These are phyloP conservation scores for Apiospora rasikravindrae DNA, from an alignment of 2,329 filamentous ascomycete species.

Conservation along the genomic window DNA sequence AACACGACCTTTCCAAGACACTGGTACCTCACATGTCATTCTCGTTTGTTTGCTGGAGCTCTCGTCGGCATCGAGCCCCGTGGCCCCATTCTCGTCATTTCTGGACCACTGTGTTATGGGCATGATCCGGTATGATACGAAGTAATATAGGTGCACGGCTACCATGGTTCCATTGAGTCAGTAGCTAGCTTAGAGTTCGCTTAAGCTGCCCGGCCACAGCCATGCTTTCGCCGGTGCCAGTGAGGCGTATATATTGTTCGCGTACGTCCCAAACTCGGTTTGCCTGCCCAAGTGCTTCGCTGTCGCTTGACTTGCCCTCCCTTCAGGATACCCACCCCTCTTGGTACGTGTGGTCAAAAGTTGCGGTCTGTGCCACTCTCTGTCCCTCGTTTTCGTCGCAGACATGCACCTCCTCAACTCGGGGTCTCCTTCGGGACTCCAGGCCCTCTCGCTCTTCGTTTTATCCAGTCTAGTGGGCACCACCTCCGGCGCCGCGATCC, in stretches of 20 bases:
- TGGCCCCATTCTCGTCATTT: neutral
- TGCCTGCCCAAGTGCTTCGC: neutral
- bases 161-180: neutral
- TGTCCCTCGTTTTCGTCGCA: neutral
- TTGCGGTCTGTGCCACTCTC: conserved; percentile 25
- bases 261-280: neutral
- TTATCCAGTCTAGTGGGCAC: conserved; percentile 25
- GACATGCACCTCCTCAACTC: conserved; percentile 32
- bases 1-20: neutral
- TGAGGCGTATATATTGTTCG: neutral
- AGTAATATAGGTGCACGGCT: conserved; percentile 6
- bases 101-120: neutral
- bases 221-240: neutral
- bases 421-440: conserved; percentile 32
- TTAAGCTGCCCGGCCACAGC: neutral
- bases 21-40: neutral
- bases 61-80: neutral
- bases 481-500: conserved; percentile 29
- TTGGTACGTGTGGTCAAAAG: neutral
- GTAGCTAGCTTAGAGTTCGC: neutral
- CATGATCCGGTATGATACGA: neutral
- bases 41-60: neutral
- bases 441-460: conserved; percentile 32
- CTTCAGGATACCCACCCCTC: neutral
- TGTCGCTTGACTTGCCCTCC: neutral